phyloP scores from a whole-genome alignment of 2,329 filamentous ascomycete genomes.

The Talaromyces sp. region DNA sequence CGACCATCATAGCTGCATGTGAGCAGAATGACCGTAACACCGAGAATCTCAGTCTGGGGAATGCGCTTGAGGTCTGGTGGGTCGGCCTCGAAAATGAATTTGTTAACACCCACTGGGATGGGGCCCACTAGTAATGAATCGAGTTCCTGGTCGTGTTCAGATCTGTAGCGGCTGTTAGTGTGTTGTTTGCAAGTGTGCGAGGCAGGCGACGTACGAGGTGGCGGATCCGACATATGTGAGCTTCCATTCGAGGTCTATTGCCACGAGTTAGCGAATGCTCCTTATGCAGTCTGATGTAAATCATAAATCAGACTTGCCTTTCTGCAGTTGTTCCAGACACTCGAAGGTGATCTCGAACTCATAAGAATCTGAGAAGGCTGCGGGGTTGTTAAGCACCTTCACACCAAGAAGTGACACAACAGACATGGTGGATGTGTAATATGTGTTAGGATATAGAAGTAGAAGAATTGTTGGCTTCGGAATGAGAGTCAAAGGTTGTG shows the following conservation, averaged over 20 bases:
- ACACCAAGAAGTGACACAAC: constrained; percentile 94
- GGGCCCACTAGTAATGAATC: constrained; percentile 94
- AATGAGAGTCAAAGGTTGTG: neutral
- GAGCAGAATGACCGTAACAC: constrained; percentile 93
- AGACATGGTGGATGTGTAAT: constrained; percentile 63
- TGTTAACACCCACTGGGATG: constrained; percentile 97
- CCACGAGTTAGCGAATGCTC: constrained; percentile 16
- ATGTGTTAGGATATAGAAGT: neutral
- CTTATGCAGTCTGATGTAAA: neutral
- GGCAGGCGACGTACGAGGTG: constrained; percentile 68
- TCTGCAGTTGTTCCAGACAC: constrained; percentile 89
- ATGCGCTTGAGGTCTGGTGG: constrained; percentile 86
- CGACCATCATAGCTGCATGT: constrained; percentile 94
- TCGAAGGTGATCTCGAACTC: constrained; percentile 99
- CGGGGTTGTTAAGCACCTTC: constrained; percentile 94
- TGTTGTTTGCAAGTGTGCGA: constrained; percentile 11
- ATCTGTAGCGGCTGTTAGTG: constrained; percentile 50
- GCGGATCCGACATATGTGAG: constrained; percentile 98
- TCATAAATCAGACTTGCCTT: constrained; percentile 55
- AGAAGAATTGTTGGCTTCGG: neutral
- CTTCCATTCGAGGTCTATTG: constrained; percentile 94
- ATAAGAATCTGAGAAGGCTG: constrained; percentile 86
- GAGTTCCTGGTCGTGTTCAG: constrained; percentile 97
- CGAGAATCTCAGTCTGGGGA: constrained; percentile 89
- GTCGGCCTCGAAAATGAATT: constrained; percentile 96